A percentile compares a stretch with the other conserved stretches of the same genome.
Evolutionary conservation across 805 yeast genomes (phyloP).

Genomic region (Wickerhamiella cacticola): DNA sequence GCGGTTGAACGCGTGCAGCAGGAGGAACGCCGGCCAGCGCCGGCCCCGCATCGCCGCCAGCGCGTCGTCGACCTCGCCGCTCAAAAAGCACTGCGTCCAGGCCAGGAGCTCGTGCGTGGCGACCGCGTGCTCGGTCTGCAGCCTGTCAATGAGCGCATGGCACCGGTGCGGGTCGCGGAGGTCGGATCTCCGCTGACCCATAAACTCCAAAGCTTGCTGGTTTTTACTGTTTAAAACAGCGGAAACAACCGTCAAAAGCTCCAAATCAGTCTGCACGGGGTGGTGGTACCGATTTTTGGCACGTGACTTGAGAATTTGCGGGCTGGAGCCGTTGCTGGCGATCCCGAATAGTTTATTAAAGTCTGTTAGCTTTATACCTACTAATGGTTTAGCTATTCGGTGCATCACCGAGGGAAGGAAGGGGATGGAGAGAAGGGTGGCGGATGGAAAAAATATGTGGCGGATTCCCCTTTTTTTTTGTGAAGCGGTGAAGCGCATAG

Average conservation of each 20-base stretch:
- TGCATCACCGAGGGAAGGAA: not conserved
- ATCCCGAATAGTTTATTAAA: not conserved
- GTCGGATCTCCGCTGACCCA: not conserved
- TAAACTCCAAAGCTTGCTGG: not conserved
- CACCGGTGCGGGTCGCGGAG: not conserved
- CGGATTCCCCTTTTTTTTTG: too few species aligned
- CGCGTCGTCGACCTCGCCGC: not conserved
- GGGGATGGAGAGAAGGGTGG: not conserved
- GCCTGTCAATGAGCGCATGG: not conserved
- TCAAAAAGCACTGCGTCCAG: not conserved
- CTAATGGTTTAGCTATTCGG: not conserved
- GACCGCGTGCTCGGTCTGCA: not conserved
- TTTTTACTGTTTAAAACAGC: not conserved
- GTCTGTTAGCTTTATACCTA: not conserved
- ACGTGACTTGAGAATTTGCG: not conserved
- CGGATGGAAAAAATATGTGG: too few species aligned
- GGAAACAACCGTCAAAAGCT: not conserved
- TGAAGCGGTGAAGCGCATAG: too few species aligned
- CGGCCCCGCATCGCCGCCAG: constrained; percentile 16
- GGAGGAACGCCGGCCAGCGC: constrained; percentile 25
- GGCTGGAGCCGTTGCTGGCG: not conserved
- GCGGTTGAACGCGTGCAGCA: constrained; percentile 23
- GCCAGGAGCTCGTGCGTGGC: not conserved
- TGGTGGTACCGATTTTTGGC: not conserved
- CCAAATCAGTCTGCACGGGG: not conserved